Evolutionary conservation across 2,329 filamentous ascomycete species (phyloP).

Genomic region (Cephalotrichum gorgonifer): DNA sequence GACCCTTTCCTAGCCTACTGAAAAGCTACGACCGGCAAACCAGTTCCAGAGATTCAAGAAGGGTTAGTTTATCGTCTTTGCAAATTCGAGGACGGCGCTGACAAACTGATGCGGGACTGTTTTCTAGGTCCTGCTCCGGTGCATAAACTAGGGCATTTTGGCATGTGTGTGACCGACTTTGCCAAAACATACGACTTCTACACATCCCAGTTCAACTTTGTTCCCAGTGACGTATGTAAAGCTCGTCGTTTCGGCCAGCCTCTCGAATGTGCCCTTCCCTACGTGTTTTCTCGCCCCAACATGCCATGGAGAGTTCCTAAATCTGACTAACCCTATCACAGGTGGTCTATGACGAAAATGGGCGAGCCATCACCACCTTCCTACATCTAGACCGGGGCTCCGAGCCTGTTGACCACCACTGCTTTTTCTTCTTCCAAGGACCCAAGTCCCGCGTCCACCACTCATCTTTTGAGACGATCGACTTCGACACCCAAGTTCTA

Average conservation of each 20-base stretch:
- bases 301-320: constrained; percentile 18
- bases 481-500: constrained; percentile 51
- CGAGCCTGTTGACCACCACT: constrained; percentile 41
- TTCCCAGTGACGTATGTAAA: background rate
- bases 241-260: background rate
- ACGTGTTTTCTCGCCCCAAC: background rate
- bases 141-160: constrained; percentile 29
- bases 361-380: constrained; percentile 27
- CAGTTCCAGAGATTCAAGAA: constrained; percentile 1
- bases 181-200: constrained; percentile 10
- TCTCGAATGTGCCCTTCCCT: no score
- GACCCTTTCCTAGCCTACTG: background rate
- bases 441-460: constrained; percentile 12
- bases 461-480: constrained; percentile 34
- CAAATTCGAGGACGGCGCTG: constrained; percentile 26
- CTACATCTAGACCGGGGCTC: constrained; percentile 42
- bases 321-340: constrained; percentile 30
- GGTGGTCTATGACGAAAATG: constrained; percentile 9
- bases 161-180: constrained; percentile 8
- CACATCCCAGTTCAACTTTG: constrained; percentile 17
- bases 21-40: background rate
- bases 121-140: constrained; percentile 19
- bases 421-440: constrained; percentile 4
- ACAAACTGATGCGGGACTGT: constrained; percentile 27
- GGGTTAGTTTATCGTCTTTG: constrained; percentile 10